These are phyloP conservation scores for Sporisorium graminicola DNA, from an alignment of 1,284 basidiomycete genomes.

Conservation along the genomic window DNA sequence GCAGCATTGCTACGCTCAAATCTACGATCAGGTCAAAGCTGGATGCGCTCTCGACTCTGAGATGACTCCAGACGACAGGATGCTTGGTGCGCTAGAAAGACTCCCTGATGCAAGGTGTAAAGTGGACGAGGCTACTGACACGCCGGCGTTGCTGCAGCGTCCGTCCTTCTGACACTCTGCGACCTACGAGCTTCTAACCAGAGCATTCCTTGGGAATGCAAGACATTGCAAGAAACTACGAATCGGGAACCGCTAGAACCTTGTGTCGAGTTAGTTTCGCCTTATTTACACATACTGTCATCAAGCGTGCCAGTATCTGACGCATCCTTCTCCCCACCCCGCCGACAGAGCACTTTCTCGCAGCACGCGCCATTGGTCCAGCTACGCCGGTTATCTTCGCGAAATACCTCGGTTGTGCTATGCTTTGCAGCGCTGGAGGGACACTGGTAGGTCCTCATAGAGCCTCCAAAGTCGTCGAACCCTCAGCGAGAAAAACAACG, in stretches of 20 bases:
- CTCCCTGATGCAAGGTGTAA: background rate
- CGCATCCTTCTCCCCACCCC: background rate
- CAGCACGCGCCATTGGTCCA: conserved; percentile 44
- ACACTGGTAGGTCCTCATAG: conserved; percentile 23
- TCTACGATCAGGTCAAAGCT: conserved; percentile 27
- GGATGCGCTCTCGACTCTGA: conserved; percentile 18
- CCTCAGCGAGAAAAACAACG: background rate
- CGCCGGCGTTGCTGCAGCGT: conserved; percentile 2
- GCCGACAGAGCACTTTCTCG: conserved; percentile 32
- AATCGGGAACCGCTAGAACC: background rate
- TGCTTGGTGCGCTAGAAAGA: conserved; percentile 19
- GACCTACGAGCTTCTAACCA: conserved; percentile 33
- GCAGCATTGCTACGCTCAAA: conserved; percentile 23
- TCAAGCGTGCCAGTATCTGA: conserved; percentile 1
- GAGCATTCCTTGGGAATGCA: conserved; percentile 35
- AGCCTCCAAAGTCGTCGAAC: background rate
- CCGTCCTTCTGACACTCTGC: conserved; percentile 35
- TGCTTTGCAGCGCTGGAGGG: conserved; percentile 35
- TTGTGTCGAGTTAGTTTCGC: conserved; percentile 29
- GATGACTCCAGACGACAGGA: conserved; percentile 24
- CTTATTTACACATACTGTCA: background rate
- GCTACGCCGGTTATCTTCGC: conserved; percentile 49
- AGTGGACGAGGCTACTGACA: background rate
- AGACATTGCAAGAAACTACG: background rate
- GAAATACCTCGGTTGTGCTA: conserved; percentile 49